Evolutionary conservation across 225 moss, liverwort and hornwort species (phyloP).

Genomic region (Straminergon stramineum): DNA sequence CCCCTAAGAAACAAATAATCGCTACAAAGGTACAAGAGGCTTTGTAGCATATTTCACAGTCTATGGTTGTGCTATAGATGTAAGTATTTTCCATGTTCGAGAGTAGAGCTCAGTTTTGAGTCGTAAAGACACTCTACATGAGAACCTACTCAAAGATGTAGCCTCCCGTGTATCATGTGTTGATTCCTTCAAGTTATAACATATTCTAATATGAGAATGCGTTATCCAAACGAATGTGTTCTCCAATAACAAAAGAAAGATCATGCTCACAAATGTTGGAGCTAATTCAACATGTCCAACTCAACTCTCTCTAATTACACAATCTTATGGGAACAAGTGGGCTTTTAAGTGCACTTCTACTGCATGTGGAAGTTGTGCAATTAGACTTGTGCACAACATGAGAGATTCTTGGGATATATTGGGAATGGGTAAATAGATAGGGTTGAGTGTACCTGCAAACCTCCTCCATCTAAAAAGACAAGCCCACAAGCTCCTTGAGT

Average conservation of each 20-base stretch:
- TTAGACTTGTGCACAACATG: background rate
- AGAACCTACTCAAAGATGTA: background rate
- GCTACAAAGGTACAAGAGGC: background rate
- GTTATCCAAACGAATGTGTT: background rate
- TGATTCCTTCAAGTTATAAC: background rate
- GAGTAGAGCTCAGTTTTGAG: background rate
- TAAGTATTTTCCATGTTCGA: no score
- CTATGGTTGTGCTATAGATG: background rate
- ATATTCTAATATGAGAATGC: background rate
- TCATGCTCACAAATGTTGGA: background rate
- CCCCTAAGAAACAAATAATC: background rate
- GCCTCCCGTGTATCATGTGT: background rate
- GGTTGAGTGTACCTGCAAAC: conserved; percentile 12
- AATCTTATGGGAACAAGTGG: background rate
- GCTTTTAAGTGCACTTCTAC: background rate
- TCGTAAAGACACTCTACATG: background rate
- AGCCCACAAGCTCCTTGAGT: conserved; percentile 31
- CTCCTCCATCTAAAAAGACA: conserved; percentile 31
- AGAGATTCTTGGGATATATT: background rate
- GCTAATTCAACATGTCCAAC: background rate
- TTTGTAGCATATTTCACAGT: background rate
- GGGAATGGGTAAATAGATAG: background rate
- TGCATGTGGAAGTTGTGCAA: background rate
- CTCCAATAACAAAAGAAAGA: background rate
- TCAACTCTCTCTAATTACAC: background rate